Evolutionary conservation across 163 green algal genomes (phyloP), one percentile per base, ranked within the genome.

Genomic region (Scenedesmus sp.): DNA sequence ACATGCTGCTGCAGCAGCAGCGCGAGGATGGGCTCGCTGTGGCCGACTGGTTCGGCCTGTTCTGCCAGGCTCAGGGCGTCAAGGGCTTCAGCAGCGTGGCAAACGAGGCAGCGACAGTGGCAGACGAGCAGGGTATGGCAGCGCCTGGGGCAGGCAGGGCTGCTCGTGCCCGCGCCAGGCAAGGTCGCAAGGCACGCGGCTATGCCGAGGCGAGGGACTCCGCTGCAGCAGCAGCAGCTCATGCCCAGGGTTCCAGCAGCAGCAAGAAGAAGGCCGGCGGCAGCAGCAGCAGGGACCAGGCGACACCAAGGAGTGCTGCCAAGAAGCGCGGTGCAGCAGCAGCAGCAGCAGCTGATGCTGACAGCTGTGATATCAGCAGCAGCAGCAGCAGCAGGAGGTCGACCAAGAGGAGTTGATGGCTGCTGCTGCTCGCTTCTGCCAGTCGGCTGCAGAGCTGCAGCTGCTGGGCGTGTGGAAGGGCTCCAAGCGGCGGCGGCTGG

Each of bases 21-120:
- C 93, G 95, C 83, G 92, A 91, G 1, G 89, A 92, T 43, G 91
- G 91, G 24, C 51, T 93, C 30, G 89, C 94, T 78, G 92, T 97
- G 79, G 93, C 92, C 13, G 94, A 97, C 72, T 97, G 95, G 95
- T 97, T 96, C 78, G 44, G 88, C n/a, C 53, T 89, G 46, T 97
- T 96, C 83, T 93, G 88, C 3, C 68, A 82, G 0, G 89, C 95
- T 15, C 89, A 93, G 20, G 87, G 24, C 24, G 40, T 81, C 87
- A 35, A 56, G n/a, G 85, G 85, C n/a, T 90, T 88, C 40, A 76
- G 42, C 15, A 49, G 35, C 20, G 72, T 35, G 24, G 72, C 72
- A 81, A 35, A 81, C 13, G 87, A 92, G 40, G 70, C 16, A 26
- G 90, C 49, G n/a, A 24, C 26, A 22, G 56, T 30, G 16, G 81